Base-by-base conservation (phyloP, 306 rosid species). In the Gillenia trifoliata region DNA sequence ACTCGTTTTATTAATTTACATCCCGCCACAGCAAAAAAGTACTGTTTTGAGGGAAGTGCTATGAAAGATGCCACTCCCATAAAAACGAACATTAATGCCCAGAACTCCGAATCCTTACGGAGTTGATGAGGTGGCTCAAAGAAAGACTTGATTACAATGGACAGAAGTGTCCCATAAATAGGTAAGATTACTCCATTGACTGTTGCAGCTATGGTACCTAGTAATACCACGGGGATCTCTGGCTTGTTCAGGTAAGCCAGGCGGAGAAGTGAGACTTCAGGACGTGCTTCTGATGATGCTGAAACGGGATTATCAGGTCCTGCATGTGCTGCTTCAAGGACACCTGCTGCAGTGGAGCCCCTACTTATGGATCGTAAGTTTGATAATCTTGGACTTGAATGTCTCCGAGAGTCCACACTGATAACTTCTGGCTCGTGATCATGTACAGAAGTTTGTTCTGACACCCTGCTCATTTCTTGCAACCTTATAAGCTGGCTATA, bases 191-290 rank as follows among this genome's bases (percentile, higher is more conserved):
- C 23, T 5, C 97, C 97, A 73, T 64, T 81, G 77, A 56, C 69
- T 22, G 75, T 76, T 33, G 97, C 96, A 60, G 87, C 92, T 52
- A 88, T 26, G 30, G 83, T 68, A 23, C 96, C 97, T 34, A 85
- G 55, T 26, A 88, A 71, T 64, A 92, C 75, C 19, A 78, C 72
- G 56, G 87, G 91, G 81, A 88, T 79, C 84, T 92, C 97, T 8
- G 93, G 92, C 79, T 88, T 92, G 85, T 92, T 92, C 68, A 92
- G 90, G 79, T 64, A 75, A 15, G 92, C 92, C 60, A 92, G 88
- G 55, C 87, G 83, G n/a, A 55, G 38, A 59, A 86, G 76, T 19
- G 93, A 73, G 41, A 86, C 86, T 62, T 86, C 41, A 66, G 66
- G 80, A 20, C 85, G 83, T 31, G 3, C 49, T 65, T 68, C 56